Conservation (phyloP, 129 eudicot genomes). For the Escallonia herrerae region DNA sequence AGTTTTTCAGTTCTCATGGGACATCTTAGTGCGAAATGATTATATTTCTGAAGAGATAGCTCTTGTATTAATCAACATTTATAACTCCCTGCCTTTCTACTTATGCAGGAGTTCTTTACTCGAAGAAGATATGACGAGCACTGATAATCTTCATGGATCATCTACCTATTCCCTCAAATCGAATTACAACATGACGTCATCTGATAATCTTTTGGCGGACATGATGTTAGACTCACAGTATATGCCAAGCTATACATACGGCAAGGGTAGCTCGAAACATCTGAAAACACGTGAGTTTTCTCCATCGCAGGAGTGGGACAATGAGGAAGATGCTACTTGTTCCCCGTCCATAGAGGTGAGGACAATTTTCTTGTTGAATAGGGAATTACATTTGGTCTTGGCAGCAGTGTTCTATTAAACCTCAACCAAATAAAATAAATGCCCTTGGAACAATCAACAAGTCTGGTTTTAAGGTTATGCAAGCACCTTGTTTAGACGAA, state of each 20-base stretch:
- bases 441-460: background rate
- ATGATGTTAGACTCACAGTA: conserved; percentile 16
- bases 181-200: conserved; percentile 17
- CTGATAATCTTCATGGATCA: conserved; percentile 12
- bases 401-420: background rate
- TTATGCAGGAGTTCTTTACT: conserved; percentile 51
- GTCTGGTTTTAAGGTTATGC: background rate
- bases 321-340: conserved; percentile 28
- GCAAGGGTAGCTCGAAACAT: conserved; percentile 31
- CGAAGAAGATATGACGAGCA: conserved; percentile 39
- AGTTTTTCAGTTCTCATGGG: background rate
- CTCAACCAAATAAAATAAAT: background rate
- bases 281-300: conserved; percentile 32
- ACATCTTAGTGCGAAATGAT: background rate
- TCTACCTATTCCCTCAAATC: conserved; percentile 15
- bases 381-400: background rate
- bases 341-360: conserved; percentile 42
- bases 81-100: too few species aligned
- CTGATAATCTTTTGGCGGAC: conserved; percentile 21
- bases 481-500: background rate
- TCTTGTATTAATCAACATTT: background rate
- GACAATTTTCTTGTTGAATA: background rate
- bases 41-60: background rate
- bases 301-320: conserved; percentile 27
- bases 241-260: conserved; percentile 20